Percentiles rank a stretch among this genome's conserved stretches.
phyloP scores from a whole-genome alignment of 2,329 filamentous ascomycete species.

The Fonsecaea pugnacius region DNA sequence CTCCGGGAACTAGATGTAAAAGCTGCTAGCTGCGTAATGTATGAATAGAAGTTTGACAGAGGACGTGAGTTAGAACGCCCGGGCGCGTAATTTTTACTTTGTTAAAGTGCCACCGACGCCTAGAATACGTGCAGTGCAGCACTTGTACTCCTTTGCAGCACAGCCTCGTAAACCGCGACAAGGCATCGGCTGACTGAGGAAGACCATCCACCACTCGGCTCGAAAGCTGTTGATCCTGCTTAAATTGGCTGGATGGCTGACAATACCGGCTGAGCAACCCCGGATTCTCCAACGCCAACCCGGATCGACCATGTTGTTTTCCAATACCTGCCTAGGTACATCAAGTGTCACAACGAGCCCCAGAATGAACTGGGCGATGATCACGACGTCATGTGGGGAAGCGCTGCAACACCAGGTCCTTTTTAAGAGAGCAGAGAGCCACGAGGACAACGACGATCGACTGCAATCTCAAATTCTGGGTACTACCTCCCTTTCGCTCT shows the following conservation, averaged over 20 bases:
- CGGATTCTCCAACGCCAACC: not conserved
- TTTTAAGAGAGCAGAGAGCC: not conserved
- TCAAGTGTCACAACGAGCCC: not conserved
- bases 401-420: not conserved
- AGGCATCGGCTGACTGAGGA: no score
- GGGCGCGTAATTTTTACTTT: not conserved
- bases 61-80: not conserved
- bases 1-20: not conserved
- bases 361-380: not conserved
- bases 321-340: not conserved
- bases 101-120: not conserved
- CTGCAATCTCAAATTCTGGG: not conserved
- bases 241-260: not conserved
- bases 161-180: no score
- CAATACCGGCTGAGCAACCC: not conserved
- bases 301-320: not conserved
- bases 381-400: slow-evolving; percentile 3
- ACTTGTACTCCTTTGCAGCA: no score
- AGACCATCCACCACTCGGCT: not conserved
- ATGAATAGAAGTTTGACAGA: not conserved
- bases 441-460: slow-evolving; percentile 2
- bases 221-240: not conserved
- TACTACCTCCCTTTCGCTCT: not conserved
- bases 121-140: no score
- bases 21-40: not conserved